phyloP scores from a whole-genome alignment of 2,329 filamentous ascomycete genomes.

The Pyrenophora teres region DNA sequence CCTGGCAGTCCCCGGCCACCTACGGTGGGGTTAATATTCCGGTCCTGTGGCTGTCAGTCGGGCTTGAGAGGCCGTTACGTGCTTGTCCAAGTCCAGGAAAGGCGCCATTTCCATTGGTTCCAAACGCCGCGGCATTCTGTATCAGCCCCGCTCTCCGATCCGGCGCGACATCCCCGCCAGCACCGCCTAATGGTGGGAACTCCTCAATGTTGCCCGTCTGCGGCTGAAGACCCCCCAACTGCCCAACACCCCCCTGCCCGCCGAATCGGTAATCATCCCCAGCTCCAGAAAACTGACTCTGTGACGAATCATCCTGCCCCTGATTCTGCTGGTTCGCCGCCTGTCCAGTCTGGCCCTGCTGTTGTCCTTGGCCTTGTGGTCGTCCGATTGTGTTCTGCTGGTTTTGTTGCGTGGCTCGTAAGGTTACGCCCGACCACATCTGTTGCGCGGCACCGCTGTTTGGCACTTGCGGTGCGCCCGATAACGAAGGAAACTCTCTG shows the following conservation, averaged over 20 bases:
- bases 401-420: conserved; percentile 58
- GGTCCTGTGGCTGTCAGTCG: conserved; percentile 46
- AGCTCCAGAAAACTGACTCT: conserved; percentile 57
- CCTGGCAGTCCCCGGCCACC: conserved; percentile 35
- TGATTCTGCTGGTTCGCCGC: conserved; percentile 52
- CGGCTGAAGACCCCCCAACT: conserved; percentile 56
- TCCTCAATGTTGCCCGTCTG: conserved; percentile 64
- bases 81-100: conserved; percentile 52
- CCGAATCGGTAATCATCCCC: conserved; percentile 63
- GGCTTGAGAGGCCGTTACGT: conserved; percentile 50
- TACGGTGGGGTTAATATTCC: conserved; percentile 37
- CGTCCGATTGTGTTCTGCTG: conserved; percentile 60
- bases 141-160: conserved; percentile 57
- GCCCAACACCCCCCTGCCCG: conserved; percentile 58
- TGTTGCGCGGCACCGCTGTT: conserved; percentile 58
- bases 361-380: conserved; percentile 50
- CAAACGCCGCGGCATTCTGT: conserved; percentile 55
- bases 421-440: conserved; percentile 62
- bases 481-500: conserved; percentile 67
- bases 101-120: conserved; percentile 42
- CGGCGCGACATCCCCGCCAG: conserved; percentile 56
- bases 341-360: conserved; percentile 41
- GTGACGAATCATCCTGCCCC: conserved; percentile 49
- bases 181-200: conserved; percentile 63
- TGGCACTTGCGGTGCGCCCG: conserved; percentile 60